A percentile compares a stretch with the other conserved stretches of the same genome.
These are phyloP conservation scores for Lophium mytilinum DNA, from an alignment of 495 filamentous ascomycete genomes.

Conservation along the genomic window DNA sequence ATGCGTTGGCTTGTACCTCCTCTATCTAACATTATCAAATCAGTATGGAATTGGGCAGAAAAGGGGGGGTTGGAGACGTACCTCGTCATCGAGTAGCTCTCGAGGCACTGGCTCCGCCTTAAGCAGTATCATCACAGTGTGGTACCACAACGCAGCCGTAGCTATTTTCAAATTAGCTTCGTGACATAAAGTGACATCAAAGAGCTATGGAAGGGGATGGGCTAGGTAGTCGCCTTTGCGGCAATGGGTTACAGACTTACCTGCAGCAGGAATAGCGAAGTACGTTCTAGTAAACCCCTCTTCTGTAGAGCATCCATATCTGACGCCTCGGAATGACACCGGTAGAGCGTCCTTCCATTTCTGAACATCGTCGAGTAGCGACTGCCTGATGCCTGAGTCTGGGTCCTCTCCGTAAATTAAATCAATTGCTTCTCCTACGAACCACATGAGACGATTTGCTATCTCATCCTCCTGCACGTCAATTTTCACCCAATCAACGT, in stretches of 20 bases:
- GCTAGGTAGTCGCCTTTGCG: too few species aligned
- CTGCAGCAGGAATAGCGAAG: slow-evolving; percentile 19
- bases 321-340: slow-evolving; percentile 14
- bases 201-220: not conserved
- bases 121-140: slow-evolving; percentile 12
- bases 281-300: slow-evolving; percentile 16
- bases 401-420: slow-evolving; percentile 7
- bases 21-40: too few species aligned
- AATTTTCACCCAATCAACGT: slow-evolving; percentile 6
- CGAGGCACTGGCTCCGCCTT: slow-evolving; percentile 9
- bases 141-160: slow-evolving; percentile 19
- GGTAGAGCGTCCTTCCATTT: slow-evolving; percentile 9
- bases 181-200: not conserved
- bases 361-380: slow-evolving; percentile 5
- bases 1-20: slow-evolving; percentile 13
- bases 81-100: too few species aligned
- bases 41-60: not conserved
- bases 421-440: slow-evolving; percentile 10
- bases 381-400: not conserved
- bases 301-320: slow-evolving; percentile 15
- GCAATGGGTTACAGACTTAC: slow-evolving; percentile 1
- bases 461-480: slow-evolving; percentile 20
- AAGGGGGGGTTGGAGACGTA: not conserved
- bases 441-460: slow-evolving; percentile 19
- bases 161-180: not conserved